These are phyloP conservation scores for Triangularia setosa DNA, from an alignment of 2,329 filamentous ascomycete genomes.

Conservation along the genomic window DNA sequence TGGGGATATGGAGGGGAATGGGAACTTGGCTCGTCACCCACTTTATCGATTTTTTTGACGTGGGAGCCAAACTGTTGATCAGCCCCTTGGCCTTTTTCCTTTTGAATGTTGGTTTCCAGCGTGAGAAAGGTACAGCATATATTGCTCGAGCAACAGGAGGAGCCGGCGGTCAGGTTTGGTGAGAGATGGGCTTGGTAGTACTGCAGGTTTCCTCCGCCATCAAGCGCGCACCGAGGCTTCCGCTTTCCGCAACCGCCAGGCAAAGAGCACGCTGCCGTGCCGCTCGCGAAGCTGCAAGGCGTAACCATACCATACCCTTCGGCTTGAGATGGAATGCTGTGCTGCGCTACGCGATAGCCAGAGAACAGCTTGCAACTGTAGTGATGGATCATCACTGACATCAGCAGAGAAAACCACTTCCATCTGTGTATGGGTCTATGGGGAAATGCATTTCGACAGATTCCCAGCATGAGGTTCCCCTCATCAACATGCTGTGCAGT, in stretches of 20 bases:
- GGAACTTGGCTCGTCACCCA: not conserved
- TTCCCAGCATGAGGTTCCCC: not conserved
- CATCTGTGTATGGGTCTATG: not conserved
- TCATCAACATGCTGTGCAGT: not conserved
- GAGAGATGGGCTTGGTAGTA: not conserved
- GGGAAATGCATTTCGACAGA: not conserved
- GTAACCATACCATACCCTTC: not conserved
- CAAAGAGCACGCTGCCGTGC: not conserved
- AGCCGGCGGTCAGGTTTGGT: not conserved
- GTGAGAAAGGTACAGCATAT: not conserved
- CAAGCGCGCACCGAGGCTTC: not conserved
- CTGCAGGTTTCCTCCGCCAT: not conserved
- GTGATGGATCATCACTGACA: not conserved
- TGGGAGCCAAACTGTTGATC: not conserved
- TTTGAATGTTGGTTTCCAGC: not conserved
- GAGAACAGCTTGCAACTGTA: not conserved
- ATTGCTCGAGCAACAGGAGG: not conserved
- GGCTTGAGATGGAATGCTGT: not conserved
- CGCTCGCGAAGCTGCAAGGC: not conserved
- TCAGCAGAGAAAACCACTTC: not conserved
- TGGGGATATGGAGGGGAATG: not conserved
- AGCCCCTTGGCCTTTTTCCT: not conserved
- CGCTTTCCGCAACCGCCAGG: not conserved
- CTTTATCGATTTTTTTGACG: not conserved
- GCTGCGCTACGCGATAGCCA: not conserved